Percentiles rank a stretch among this genome's conserved stretches.
Conservation (phyloP, 2,329 filamentous ascomycete species). For the Penicillium freii region DNA sequence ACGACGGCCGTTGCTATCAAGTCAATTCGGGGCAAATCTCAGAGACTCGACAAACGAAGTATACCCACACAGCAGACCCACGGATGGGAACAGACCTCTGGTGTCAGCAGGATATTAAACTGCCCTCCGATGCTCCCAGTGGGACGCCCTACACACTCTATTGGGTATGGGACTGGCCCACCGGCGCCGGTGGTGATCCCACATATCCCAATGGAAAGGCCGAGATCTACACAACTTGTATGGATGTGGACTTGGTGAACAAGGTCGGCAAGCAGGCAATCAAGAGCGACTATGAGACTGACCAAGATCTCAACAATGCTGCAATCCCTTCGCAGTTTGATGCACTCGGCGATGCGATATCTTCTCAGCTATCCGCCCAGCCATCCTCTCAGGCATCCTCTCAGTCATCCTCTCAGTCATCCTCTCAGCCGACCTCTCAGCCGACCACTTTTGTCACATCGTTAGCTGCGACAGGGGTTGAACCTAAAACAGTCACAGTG, state of each 20-base stretch:
- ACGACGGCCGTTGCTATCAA: constrained; percentile 90
- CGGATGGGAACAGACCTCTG: constrained; percentile 61
- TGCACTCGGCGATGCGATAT: constrained; percentile 22
- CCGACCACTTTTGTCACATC: not conserved
- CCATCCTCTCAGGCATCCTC: not conserved
- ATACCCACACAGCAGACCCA: constrained; percentile 52
- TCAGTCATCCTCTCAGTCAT: not conserved
- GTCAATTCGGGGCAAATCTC: constrained; percentile 62
- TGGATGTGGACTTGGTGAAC: constrained; percentile 46
- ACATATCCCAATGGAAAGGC: constrained; percentile 43
- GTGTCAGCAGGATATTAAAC: constrained; percentile 77
- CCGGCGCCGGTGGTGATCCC: constrained; percentile 41
- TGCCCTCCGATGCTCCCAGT: constrained; percentile 65
- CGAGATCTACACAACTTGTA: constrained; percentile 51
- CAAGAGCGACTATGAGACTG: constrained; percentile 27
- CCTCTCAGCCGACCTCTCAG: not conserved
- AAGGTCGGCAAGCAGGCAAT: constrained; percentile 12
- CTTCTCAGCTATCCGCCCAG: not conserved
- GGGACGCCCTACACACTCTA: constrained; percentile 75
- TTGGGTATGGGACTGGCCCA: constrained; percentile 97
- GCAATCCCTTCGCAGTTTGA: constrained; percentile 41
- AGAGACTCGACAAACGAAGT: constrained; percentile 55
- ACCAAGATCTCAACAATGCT: constrained; percentile 40
- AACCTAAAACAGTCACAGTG: constrained; percentile 16
- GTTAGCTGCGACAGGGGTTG: constrained; percentile 8